A percentile compares a stretch with the other conserved stretches of the same genome.
These are phyloP conservation scores for Cutaneotrichosporon spelunceum DNA, from an alignment of 1,284 basidiomycete genomes.

Conservation along the genomic window DNA sequence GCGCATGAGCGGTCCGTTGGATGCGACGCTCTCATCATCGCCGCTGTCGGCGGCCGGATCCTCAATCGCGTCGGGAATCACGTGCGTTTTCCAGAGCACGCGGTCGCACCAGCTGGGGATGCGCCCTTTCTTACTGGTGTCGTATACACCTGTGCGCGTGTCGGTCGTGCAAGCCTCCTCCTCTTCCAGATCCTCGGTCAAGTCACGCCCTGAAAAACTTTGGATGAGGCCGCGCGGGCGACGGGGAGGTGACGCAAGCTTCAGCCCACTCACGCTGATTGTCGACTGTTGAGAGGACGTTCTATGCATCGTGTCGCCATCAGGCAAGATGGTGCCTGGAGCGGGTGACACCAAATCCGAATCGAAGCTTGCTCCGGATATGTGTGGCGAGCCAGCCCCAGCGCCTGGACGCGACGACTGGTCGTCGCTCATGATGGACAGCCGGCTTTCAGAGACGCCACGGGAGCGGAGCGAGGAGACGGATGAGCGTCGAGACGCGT, in stretches of 20 bases:
- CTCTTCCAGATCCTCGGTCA: conserved; percentile 12
- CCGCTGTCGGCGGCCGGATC: conserved; percentile 19
- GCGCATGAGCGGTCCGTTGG: conserved; percentile 24
- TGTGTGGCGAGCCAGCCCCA: neutral
- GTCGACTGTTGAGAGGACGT: neutral
- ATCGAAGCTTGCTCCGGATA: neutral
- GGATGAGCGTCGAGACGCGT: conserved; percentile 26
- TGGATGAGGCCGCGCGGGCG: conserved; percentile 25
- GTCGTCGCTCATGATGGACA: conserved; percentile 10
- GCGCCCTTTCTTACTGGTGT: conserved; percentile 55
- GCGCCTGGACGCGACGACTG: neutral
- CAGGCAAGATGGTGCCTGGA: neutral
- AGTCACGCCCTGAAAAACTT: conserved; percentile 32
- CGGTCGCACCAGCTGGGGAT: conserved; percentile 56
- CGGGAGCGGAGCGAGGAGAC: conserved; percentile 27
- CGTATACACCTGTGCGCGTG: conserved; percentile 52
- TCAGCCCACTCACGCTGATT: neutral
- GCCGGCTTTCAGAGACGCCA: conserved; percentile 9
- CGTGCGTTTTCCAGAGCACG: conserved; percentile 50
- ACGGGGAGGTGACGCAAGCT: conserved; percentile 1
- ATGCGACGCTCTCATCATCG: conserved; percentile 3
- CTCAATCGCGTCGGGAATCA: conserved; percentile 26
- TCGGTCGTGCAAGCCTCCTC: conserved; percentile 39
- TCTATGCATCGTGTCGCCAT: neutral
- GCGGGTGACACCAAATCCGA: neutral